phyloP scores from a whole-genome alignment of 192 early-diverging fungal genomes.

The Linnemannia schmuckeri region DNA sequence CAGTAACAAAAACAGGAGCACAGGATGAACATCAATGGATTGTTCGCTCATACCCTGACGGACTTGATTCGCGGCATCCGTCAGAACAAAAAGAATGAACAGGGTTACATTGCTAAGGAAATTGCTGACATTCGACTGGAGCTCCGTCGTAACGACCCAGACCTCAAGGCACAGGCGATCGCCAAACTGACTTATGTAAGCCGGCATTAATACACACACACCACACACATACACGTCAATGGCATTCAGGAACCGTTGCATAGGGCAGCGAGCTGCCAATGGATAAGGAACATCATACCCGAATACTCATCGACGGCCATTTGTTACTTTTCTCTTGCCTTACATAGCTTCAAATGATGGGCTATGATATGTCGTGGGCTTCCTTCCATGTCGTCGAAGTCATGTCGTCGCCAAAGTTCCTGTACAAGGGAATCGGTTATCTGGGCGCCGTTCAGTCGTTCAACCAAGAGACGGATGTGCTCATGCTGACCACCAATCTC shows the following conservation, averaged over 20 bases:
- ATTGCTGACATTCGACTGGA: slow-evolving; percentile 94
- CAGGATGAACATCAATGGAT: slow-evolving; percentile 41
- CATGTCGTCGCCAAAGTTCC: slow-evolving; percentile 90
- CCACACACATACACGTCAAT: neutral
- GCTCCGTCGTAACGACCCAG: slow-evolving; percentile 85
- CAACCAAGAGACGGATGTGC: slow-evolving; percentile 92
- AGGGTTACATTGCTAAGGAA: slow-evolving; percentile 86
- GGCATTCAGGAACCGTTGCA: neutral
- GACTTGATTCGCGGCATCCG: slow-evolving; percentile 97
- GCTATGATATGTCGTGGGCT: slow-evolving; percentile 98
- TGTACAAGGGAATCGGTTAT: slow-evolving; percentile 93
- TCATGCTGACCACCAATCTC: slow-evolving; percentile 97
- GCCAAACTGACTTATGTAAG: slow-evolving; percentile 88
- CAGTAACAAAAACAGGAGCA: neutral
- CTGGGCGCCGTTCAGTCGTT: slow-evolving; percentile 92
- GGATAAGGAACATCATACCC: neutral
- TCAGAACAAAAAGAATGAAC: slow-evolving; percentile 89
- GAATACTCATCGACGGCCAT: neutral
- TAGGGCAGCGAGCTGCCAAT: neutral
- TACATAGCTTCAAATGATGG: slow-evolving; percentile 92
- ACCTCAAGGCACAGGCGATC: slow-evolving; percentile 88
- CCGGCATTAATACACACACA: neutral
- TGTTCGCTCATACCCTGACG: slow-evolving; percentile 87
- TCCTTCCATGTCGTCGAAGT: slow-evolving; percentile 97
- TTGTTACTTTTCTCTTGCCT: neutral